Evolutionary conservation across 257 asterid species (phyloP), one percentile per base, ranked within the genome.

Genomic region (Nicotiana noctiflora): DNA sequence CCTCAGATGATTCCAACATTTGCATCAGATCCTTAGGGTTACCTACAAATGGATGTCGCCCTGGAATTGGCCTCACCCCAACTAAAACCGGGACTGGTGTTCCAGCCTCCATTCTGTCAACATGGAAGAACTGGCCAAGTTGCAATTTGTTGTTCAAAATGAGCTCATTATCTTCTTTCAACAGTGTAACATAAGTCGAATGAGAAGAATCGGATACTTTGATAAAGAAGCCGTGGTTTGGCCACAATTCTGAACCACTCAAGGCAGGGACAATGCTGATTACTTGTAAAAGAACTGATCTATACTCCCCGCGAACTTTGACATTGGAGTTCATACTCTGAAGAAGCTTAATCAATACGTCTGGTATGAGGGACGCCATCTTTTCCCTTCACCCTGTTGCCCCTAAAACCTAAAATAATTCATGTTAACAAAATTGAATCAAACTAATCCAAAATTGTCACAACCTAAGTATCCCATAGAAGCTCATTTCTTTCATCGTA

Each of bases 151-250:
- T 95, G 92, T 88, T 92, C 18, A 95, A 78, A 87, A 95, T 92
- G 67, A 95, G 89, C 66, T 95, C 97, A 14, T 90, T 89, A 90
- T 95, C 98, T 1, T 85, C 82, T 66, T 83, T 91, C 4, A 93
- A 88, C 53, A 93, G 81, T 4, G 97, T 84, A 18, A 90, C 97
- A 76, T 93, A 95, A 1, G 98, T 92, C 0, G 99, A 92, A 84
- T 95, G 98, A 17, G 99, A 92, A 13, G 98, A 95, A 79, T 95
- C 98, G 0, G 99, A 95, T 79, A 95, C 93, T 89, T 95, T 95
- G 15, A 95, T 70, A 91, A 91, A 95, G 86, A 93, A 95, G 1
- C 99, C 98, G 19, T 89, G 97, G 57, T 92, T 89, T 0, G 99
- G 99, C 91, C 93, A 93, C 0, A 95, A 77, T 61, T 95, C 97